These are phyloP conservation scores for Ceratobasidium sp. DNA, from an alignment of 1,284 basidiomycete genomes.

Conservation along the genomic window DNA sequence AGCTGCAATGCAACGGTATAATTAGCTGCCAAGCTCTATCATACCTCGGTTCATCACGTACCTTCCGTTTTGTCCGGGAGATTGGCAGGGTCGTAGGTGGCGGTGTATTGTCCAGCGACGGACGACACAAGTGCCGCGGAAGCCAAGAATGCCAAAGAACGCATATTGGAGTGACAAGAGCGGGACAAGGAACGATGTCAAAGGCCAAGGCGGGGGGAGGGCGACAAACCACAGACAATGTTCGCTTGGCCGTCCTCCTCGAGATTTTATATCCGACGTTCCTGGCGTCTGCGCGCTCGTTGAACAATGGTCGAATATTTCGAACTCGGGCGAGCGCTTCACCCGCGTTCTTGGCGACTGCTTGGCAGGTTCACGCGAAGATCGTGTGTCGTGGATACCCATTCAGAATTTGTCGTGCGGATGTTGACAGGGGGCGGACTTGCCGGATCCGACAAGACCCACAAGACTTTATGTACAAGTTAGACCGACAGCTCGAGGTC, in stretches of 20 bases:
- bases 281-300: not conserved
- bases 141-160: constrained; percentile 30
- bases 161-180: not conserved
- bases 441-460: not conserved
- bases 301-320: not conserved
- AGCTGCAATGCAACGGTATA: constrained; percentile 23
- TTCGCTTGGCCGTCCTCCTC: not conserved
- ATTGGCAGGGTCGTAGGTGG: constrained; percentile 43
- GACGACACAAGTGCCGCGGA: constrained; percentile 28
- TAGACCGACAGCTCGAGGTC: not conserved
- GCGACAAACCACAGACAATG: not conserved
- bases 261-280: not conserved
- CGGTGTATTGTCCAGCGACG: constrained; percentile 39
- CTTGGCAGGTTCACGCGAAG: not conserved
- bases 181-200: not conserved
- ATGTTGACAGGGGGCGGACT: too few relatives aligned
- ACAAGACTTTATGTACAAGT: not conserved
- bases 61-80: constrained; percentile 45
- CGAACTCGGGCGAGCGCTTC: not conserved
- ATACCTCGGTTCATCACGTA: not conserved
- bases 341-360: not conserved
- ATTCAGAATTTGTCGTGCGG: not conserved
- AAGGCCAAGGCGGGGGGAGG: not conserved
- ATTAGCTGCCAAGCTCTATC: not conserved
- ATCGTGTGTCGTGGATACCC: not conserved